A percentile compares a stretch with the other conserved stretches of the same genome.
Conservation (phyloP, 2,329 filamentous ascomycete genomes). For the Claviceps citrina region DNA sequence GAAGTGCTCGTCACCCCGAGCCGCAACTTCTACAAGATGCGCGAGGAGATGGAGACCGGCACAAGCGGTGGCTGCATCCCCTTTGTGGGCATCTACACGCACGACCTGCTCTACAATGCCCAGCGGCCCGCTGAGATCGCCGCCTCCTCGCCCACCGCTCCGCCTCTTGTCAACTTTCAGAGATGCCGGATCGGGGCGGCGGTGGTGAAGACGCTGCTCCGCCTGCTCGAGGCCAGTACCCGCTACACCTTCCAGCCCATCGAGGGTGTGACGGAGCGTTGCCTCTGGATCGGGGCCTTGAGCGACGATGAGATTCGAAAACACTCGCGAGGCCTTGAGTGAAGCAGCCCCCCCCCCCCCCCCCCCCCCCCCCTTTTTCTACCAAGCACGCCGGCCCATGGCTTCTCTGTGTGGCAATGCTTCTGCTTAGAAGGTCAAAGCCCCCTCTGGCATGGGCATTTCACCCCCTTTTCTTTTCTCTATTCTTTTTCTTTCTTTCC, state of each 20-base stretch:
- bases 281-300: conserved; percentile 71
- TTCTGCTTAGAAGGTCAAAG: too few species aligned
- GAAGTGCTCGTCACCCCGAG: conserved; percentile 61
- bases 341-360: neutral
- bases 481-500: neutral
- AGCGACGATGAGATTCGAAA: conserved; percentile 57
- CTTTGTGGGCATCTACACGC: conserved; percentile 71
- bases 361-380: too few species aligned
- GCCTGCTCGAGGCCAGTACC: conserved; percentile 65
- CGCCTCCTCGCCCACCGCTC: conserved; percentile 47
- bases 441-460: neutral
- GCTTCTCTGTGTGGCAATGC: too few species aligned
- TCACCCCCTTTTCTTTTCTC: too few species aligned
- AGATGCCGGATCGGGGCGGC: conserved; percentile 59
- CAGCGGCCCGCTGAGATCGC: conserved; percentile 64
- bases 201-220: conserved; percentile 64
- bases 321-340: conserved; percentile 35
- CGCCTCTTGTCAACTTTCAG: conserved; percentile 70
- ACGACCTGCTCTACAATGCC: conserved; percentile 68
- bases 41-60: conserved; percentile 62
- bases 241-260: conserved; percentile 60
- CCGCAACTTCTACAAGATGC: conserved; percentile 61
- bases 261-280: conserved; percentile 62
- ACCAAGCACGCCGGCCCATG: too few species aligned
- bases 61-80: conserved; percentile 62